Conservation (phyloP, 2,329 filamentous ascomycete genomes). For the Chaetomiaceae sp. region DNA sequence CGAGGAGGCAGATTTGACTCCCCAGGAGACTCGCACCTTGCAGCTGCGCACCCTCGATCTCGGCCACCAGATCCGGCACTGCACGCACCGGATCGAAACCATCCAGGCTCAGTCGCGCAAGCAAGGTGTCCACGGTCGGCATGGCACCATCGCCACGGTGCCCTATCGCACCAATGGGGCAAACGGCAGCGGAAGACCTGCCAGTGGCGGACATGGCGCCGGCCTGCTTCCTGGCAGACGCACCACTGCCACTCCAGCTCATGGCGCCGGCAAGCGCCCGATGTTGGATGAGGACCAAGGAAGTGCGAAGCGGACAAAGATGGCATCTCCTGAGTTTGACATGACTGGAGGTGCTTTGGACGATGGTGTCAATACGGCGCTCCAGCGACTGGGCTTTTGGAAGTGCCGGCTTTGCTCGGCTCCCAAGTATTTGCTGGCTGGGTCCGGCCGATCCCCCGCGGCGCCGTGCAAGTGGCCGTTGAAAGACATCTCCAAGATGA, state of each 20-base stretch:
- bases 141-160: not conserved
- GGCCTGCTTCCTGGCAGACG: not conserved
- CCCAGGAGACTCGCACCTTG: constrained; percentile 39
- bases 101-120: constrained; percentile 33
- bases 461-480: constrained; percentile 45
- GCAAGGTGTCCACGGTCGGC: not conserved
- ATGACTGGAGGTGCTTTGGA: not conserved
- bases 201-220: not conserved
- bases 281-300: constrained; percentile 12
- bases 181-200: not conserved
- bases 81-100: constrained; percentile 39
- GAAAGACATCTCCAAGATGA: constrained; percentile 44
- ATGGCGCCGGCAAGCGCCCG: constrained; percentile 6
- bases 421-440: constrained; percentile 40
- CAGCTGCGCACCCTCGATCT: constrained; percentile 42
- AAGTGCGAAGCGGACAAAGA: constrained; percentile 13
- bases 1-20: constrained; percentile 33
- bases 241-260: not conserved
- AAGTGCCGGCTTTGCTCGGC: constrained; percentile 43
- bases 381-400: constrained; percentile 45
- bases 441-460: constrained; percentile 38
- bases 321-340: constrained; percentile 15
- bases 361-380: constrained; percentile 21
- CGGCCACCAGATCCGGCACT: constrained; percentile 41
- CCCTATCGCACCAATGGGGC: not conserved